Evolutionary conservation across 305 asterid genomes (phyloP).

Genomic region (Coffea humblotiana): DNA sequence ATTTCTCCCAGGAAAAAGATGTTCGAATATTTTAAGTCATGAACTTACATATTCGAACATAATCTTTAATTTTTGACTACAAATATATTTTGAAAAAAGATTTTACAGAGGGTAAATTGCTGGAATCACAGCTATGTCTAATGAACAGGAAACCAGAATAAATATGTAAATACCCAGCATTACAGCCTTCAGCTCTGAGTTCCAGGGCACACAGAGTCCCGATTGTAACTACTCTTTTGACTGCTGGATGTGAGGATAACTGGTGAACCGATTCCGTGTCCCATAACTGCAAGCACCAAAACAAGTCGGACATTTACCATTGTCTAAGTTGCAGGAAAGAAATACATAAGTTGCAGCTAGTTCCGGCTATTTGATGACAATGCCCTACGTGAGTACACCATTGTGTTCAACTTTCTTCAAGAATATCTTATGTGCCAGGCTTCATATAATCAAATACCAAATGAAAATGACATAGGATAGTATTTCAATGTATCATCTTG

Average conservation of each 20-base stretch:
- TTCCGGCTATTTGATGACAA: not conserved
- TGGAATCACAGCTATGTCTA: not conserved
- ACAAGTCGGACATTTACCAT: not conserved
- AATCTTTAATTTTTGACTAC: not conserved
- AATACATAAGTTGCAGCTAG: too few species aligned
- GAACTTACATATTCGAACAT: not conserved
- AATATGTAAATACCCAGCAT: constrained; percentile 61
- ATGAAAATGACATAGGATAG: not conserved
- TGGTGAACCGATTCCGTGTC: constrained; percentile 55
- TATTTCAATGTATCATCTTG: not conserved
- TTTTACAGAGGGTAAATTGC: not conserved
- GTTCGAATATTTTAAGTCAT: not conserved
- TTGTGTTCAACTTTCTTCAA: not conserved
- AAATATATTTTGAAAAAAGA: not conserved
- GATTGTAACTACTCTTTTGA: constrained; percentile 67
- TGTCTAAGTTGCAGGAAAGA: not conserved
- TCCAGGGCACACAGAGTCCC: constrained; percentile 94
- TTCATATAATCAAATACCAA: not conserved
- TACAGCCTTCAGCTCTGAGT: constrained; percentile 68
- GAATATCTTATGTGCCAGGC: not conserved
- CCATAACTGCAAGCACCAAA: constrained; percentile 61
- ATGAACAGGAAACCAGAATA: not conserved
- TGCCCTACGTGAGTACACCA: not conserved
- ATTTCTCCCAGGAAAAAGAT: not conserved
- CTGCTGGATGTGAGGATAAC: constrained; percentile 65